Conservation (phyloP, 2,329 filamentous ascomycete genomes). For the Aspergillus texensis region DNA sequence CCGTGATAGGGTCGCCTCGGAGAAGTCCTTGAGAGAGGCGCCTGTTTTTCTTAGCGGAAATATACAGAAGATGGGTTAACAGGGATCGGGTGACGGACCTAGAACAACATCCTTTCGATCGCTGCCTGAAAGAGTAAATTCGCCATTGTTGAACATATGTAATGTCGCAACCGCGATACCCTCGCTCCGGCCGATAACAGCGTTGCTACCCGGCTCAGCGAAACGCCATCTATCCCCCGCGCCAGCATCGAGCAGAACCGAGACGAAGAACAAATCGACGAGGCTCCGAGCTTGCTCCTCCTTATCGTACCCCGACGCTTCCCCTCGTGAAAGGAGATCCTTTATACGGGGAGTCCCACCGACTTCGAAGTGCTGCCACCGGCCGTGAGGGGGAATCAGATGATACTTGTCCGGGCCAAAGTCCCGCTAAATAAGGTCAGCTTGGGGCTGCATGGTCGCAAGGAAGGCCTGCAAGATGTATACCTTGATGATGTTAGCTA, state of each 20-base stretch:
- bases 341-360: conserved; percentile 55
- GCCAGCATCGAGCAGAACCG: conserved; percentile 60
- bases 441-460: neutral
- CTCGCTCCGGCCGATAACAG: conserved; percentile 48
- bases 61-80: neutral
- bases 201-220: conserved; percentile 39
- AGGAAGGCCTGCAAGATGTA: neutral
- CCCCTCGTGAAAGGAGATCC: conserved; percentile 51
- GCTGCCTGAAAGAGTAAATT: conserved; percentile 31
- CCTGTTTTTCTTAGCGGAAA: conserved; percentile 4
- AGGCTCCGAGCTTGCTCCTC: conserved; percentile 56
- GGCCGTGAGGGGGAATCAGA: conserved; percentile 57
- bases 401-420: conserved; percentile 53
- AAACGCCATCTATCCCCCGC: conserved; percentile 56
- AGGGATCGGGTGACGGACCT: neutral
- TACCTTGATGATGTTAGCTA: conserved; percentile 49
- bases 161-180: conserved; percentile 56
- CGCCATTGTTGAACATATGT: conserved; percentile 52
- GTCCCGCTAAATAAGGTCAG: conserved; percentile 45
- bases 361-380: conserved; percentile 67
- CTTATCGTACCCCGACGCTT: conserved; percentile 44
- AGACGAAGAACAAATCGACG: conserved; percentile 65
- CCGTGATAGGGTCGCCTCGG: conserved; percentile 35
- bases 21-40: conserved; percentile 28
- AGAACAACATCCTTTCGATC: conserved; percentile 16